Evolutionary conservation across 1,139 yeast species (phyloP), one percentile per base, ranked within the genome.

Genomic region (Sugiyamaella neomexicana): DNA sequence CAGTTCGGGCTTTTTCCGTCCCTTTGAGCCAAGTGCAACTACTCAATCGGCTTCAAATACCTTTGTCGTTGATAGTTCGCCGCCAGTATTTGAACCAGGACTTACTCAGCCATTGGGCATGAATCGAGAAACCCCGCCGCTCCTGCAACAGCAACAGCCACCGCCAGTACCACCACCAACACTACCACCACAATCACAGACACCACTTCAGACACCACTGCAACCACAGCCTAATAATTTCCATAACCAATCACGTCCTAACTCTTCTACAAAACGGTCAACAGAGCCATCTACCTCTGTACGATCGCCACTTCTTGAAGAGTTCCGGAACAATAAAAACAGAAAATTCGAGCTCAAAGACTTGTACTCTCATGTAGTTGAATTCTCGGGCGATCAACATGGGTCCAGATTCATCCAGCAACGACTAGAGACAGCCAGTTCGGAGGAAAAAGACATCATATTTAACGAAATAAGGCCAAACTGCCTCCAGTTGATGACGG

Each of bases 321-420:
- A 89, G 65, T 89, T 93, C 58, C 81, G 97, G 54, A 80, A 82
- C 54, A 85, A 83, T 65, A 76, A 83, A 55, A 79, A 78, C 60
- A 83, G 79, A 46, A 86, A 81, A 58, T 66, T 83, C 66, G 78
- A 75, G 47, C 76, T 93, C 60, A 80, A 78, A 57, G 96, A 89
- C 66, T 85, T 93, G 42, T 81, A 82, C 63, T 96, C 96, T 5
- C 93, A 89, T 69, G 95, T 95, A 5, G 78, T 87, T 56, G 99
- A 93, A 70, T 93, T 93, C 66, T 84, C 97, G 54, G 89, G 89
- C 61, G 99, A 95, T 71, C 99, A 93, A 70, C 95, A 91, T 69
- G 99, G 99, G 2, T 90, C 98, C 3, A 77, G 99, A 59, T 95
- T 93, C 63, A 91, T 93, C 60, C 99, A 93, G 72, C 96, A 90